phyloP scores from a whole-genome alignment of 441 rosid genomes.

The Pelargonium myrrhifolium region DNA sequence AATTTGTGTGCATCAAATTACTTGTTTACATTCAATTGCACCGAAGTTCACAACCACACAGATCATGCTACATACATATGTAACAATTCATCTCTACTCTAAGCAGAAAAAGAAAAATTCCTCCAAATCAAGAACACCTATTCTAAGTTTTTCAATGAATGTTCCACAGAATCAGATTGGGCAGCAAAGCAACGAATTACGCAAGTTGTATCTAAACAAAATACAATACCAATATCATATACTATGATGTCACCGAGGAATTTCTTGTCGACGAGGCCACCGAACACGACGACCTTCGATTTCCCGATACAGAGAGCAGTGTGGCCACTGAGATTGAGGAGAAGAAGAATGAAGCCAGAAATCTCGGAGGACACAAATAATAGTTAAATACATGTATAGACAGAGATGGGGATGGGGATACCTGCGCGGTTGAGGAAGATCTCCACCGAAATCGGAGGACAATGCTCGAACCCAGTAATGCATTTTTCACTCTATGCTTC shows the following conservation, averaged over 20 bases:
- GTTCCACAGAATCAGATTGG: neutral
- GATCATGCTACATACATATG: neutral
- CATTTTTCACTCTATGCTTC: conserved; percentile 30
- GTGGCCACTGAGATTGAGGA: conserved; percentile 66
- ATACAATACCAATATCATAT: conserved; percentile 61
- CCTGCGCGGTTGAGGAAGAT: conserved; percentile 86
- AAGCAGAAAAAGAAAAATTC: neutral
- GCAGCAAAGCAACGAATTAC: neutral
- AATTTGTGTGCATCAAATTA: neutral
- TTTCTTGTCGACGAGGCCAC: conserved; percentile 77
- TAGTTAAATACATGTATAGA: neutral
- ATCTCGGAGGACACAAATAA: neutral
- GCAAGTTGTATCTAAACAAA: neutral
- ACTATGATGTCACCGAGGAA: conserved; percentile 67
- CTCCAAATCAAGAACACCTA: neutral
- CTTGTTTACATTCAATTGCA: neutral
- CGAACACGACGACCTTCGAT: conserved; percentile 77
- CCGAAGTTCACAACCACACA: neutral
- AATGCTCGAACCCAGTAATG: conserved; percentile 88
- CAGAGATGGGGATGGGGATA: conserved; percentile 5
- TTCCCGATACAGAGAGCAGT: conserved; percentile 69
- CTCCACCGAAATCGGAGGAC: conserved; percentile 68
- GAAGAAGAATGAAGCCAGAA: conserved; percentile 1
- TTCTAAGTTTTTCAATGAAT: neutral
- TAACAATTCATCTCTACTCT: neutral